phyloP scores from a whole-genome alignment of 1,284 basidiomycete genomes.

The Lignosus rhinocerotis region DNA sequence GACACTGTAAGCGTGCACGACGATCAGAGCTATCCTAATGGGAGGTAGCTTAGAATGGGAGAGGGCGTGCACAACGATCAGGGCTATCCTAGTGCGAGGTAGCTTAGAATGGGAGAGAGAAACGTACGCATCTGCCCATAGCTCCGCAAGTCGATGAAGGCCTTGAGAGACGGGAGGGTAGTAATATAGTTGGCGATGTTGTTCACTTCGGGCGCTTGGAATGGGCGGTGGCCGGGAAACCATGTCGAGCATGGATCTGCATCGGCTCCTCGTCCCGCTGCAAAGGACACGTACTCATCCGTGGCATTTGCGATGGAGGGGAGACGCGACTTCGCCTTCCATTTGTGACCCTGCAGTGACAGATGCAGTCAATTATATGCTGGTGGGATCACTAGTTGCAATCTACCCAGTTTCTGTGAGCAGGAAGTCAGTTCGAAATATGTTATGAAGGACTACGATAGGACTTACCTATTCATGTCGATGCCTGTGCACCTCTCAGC shows the following conservation, averaged over 20 bases:
- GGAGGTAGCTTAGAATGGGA: too few relatives aligned
- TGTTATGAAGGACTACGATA: background rate
- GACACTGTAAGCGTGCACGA: slow-evolving; percentile 45
- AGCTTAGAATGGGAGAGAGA: background rate
- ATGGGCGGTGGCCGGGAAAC: slow-evolving; percentile 72
- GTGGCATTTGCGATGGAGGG: slow-evolving; percentile 15
- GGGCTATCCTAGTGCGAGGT: too few relatives aligned
- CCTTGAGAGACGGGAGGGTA: slow-evolving; percentile 51
- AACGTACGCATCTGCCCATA: slow-evolving; percentile 82
- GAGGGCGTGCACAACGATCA: background rate
- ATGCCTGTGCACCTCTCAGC: slow-evolving; percentile 63
- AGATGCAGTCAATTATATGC: background rate
- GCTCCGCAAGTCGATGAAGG: slow-evolving; percentile 77
- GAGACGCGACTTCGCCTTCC: slow-evolving; percentile 45
- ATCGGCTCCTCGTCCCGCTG: slow-evolving; percentile 30
- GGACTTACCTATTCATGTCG: slow-evolving; percentile 70
- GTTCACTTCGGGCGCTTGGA: slow-evolving; percentile 76
- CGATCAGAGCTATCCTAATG: background rate
- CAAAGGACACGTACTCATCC: slow-evolving; percentile 26
- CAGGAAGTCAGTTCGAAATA: background rate
- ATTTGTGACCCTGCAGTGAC: slow-evolving; percentile 55
- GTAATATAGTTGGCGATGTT: slow-evolving; percentile 73
- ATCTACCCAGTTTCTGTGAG: slow-evolving; percentile 33
- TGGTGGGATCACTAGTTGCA: background rate
- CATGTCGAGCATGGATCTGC: slow-evolving; percentile 68